Evolutionary conservation across 805 yeast genomes (phyloP).

Genomic region (Clavispora phyllophila): DNA sequence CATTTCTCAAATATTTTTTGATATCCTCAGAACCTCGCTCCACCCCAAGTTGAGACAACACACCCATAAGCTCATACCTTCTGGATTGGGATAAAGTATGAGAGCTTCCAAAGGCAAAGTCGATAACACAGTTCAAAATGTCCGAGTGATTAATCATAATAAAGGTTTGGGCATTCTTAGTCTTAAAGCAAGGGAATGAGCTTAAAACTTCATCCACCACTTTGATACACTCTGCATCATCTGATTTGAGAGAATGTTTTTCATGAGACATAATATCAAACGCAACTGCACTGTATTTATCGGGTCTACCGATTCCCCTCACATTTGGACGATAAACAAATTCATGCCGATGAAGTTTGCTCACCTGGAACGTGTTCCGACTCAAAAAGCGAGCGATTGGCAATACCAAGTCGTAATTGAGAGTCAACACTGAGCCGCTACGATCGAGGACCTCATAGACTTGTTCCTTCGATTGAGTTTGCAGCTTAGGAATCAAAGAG

Average conservation of each 20-base stretch:
- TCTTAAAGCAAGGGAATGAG: slow-evolving; percentile 61
- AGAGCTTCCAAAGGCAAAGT: slow-evolving; percentile 66
- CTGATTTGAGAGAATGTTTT: slow-evolving; percentile 12
- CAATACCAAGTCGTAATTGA: slow-evolving; percentile 84
- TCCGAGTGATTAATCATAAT: slow-evolving; percentile 78
- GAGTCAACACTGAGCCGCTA: slow-evolving; percentile 81
- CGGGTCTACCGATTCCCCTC: slow-evolving; percentile 63
- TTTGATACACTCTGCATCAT: slow-evolving; percentile 84
- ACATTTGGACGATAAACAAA: slow-evolving; percentile 69
- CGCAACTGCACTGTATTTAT: slow-evolving; percentile 73
- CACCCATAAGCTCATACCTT: slow-evolving; percentile 58
- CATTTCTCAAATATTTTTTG: slow-evolving; percentile 36
- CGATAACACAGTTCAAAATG: slow-evolving; percentile 58
- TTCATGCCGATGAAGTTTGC: slow-evolving; percentile 70
- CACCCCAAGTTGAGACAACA: slow-evolving; percentile 72
- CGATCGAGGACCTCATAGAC: slow-evolving; percentile 79
- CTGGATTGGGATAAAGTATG: slow-evolving; percentile 63
- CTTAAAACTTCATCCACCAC: slow-evolving; percentile 70
- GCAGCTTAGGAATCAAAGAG: slow-evolving; percentile 73
- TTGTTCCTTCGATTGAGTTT: slow-evolving; percentile 55
- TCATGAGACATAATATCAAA: slow-evolving; percentile 73
- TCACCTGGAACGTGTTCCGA: slow-evolving; percentile 43
- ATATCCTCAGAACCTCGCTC: slow-evolving; percentile 62
- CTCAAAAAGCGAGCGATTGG: slow-evolving; percentile 88
- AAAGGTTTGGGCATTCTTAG: slow-evolving; percentile 42